These are phyloP conservation scores for Cardamine resedifolia DNA, from an alignment of 345 rosid species.

Conservation along the genomic window DNA sequence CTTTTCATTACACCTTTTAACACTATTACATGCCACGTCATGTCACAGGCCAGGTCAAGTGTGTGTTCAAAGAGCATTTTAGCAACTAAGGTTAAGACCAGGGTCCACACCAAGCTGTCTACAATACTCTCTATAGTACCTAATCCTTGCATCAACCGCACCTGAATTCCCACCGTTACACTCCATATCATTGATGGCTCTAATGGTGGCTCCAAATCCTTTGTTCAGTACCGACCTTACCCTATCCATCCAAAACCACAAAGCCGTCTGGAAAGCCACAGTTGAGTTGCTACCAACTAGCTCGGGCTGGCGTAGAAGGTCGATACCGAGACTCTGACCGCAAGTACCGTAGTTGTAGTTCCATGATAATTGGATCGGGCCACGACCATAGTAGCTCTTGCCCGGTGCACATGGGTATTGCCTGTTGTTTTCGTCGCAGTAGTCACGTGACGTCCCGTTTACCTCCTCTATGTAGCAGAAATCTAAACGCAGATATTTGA, in stretches of 20 bases:
- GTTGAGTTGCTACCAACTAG: constrained; percentile 40
- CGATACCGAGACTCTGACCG: constrained; percentile 38
- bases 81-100: constrained; percentile 43
- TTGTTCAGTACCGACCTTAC: constrained; percentile 42
- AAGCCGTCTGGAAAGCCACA: constrained; percentile 45
- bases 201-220: constrained; percentile 53
- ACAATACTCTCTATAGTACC: constrained; percentile 44
- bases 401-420: constrained; percentile 57
- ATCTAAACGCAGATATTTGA: constrained; percentile 37
- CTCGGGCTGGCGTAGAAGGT: constrained; percentile 46
- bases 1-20: background rate
- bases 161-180: constrained; percentile 43
- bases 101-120: constrained; percentile 41
- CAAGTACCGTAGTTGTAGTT: constrained; percentile 60
- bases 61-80: background rate
- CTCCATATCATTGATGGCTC: constrained; percentile 49
- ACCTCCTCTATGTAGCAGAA: constrained; percentile 64
- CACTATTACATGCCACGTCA: background rate
- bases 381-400: constrained; percentile 51
- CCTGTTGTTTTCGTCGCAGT: constrained; percentile 43
- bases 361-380: constrained; percentile 57
- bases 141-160: constrained; percentile 41
- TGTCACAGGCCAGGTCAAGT: background rate
- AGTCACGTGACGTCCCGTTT: constrained; percentile 49
- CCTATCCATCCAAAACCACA: constrained; percentile 61